Evolutionary conservation across 2,329 filamentous ascomycete species (phyloP).

Genomic region (Sarocladium strictum): DNA sequence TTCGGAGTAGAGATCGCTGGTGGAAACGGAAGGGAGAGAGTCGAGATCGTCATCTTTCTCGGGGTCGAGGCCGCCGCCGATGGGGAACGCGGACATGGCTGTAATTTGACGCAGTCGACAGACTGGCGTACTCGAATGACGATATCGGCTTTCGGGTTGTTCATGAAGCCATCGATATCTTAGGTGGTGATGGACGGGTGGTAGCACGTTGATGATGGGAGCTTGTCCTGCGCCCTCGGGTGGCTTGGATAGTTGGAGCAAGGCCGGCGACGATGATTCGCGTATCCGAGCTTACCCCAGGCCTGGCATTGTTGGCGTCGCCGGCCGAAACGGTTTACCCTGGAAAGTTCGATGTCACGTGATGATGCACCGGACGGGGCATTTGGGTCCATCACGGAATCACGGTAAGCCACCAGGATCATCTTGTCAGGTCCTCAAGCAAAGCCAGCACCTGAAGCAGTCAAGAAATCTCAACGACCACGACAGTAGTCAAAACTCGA

Average conservation of each 20-base stretch:
- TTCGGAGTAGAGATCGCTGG: conserved; percentile 51
- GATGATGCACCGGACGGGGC: not conserved
- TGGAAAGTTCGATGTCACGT: not conserved
- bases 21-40: conserved; percentile 57
- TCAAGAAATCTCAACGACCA: not conserved
- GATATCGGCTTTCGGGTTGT: not conserved
- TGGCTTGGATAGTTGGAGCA: not conserved
- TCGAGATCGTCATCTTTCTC: conserved; percentile 53
- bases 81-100: conserved; percentile 32
- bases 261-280: conserved; percentile 7
- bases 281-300: conserved; percentile 9
- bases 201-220: not conserved
- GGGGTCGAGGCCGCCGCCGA: conserved; percentile 35
- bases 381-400: not conserved
- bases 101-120: conserved; percentile 3
- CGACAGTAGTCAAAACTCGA: not conserved
- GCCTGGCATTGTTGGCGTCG: not conserved
- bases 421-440: not conserved
- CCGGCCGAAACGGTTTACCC: not conserved
- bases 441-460: not conserved
- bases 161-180: not conserved
- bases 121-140: too few species aligned
- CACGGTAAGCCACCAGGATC: conserved; percentile 1
- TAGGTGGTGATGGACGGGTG: not conserved
- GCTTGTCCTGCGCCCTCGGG: not conserved